Evolutionary conservation across 257 asterid species (phyloP), one percentile per base, ranked within the genome.

Genomic region (Solanum paucissectum): DNA sequence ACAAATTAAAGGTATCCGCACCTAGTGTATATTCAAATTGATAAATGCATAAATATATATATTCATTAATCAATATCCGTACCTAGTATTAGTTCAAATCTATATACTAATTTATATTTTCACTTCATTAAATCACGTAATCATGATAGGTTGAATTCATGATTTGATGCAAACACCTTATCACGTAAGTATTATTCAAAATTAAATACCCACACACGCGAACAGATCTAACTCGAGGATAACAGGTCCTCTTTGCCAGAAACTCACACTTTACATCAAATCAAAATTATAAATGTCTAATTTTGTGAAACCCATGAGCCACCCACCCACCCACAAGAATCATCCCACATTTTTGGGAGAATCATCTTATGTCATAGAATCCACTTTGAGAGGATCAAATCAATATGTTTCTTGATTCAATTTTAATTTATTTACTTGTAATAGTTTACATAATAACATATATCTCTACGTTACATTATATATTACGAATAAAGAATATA

Each of bases 111-210:
- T 58, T 58, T 58, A 20, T 58, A 58, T 58, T 16, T 55, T 55
- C 66, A 55, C 25, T 55, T 46, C 6, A 64, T 64, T 14, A 32
- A 69, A 69, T 69, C 40, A 69, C 3, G 11, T 29, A 7, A 33
- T 33, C 9, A 9, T 20, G 8, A 73, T 36, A 7, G 0, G 5
- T 34, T 34, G 6, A 73, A 73, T 34, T 73, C 32, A 62, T 62
- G 2, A 73, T 20, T 73, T 73, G 1, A 20, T 9, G 0, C 1
- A 34, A 0, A 34, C 29, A 34, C 8, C 0, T 0, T 9, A 34
- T 36, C 0, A 0, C 7, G 3, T 0, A 73, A 73, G 9, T 20
- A 34, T 8, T 36, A 34, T 20, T 36, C 2, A 3, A 4, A 72
- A 18, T 16, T 36, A 21, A 36, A 36, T 16, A 8, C 6, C 18